Percentiles rank a stretch among this genome's conserved stretches.
Evolutionary conservation across 352 stramenopile genomes (phyloP).

Genomic region (Thraustochytrium striatum): DNA sequence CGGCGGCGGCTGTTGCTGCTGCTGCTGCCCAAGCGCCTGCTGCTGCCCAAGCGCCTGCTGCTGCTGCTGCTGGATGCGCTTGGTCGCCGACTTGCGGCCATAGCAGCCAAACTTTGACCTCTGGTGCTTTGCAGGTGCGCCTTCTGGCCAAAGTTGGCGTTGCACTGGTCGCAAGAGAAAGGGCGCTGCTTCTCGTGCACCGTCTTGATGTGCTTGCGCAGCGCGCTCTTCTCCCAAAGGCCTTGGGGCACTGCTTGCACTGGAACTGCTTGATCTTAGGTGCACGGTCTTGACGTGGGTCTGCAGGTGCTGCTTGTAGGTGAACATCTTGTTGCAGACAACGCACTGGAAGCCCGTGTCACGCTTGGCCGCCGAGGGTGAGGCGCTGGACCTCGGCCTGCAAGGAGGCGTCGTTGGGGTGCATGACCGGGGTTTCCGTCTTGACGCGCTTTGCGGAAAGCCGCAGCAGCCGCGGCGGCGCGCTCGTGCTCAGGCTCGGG

Average conservation of each 20-base stretch:
- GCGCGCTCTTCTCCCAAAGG: constrained; percentile 37
- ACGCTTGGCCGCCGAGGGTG: too few relatives aligned
- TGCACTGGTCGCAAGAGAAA: background rate
- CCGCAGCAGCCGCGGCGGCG: too few relatives aligned
- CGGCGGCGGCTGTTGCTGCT: background rate
- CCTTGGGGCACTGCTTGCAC: constrained; percentile 12
- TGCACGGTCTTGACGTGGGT: constrained; percentile 43
- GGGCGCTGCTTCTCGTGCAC: constrained; percentile 10
- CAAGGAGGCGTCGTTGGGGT: too few relatives aligned
- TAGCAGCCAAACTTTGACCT: constrained; percentile 24
- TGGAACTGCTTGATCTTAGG: constrained; percentile 14
- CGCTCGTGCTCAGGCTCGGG: too few relatives aligned
- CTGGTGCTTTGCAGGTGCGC: constrained; percentile 33
- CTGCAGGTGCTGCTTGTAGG: constrained; percentile 31
- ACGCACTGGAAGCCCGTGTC: constrained; percentile 17
- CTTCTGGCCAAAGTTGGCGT: constrained; percentile 17
- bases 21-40: background rate
- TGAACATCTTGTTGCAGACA: constrained; percentile 11
- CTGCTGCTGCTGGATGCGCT: background rate
- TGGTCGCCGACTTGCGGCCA: background rate
- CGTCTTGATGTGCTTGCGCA: constrained; percentile 35
- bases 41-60: background rate
- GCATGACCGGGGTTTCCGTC: too few relatives aligned
- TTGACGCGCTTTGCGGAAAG: too few relatives aligned
- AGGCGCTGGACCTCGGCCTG: too few relatives aligned